Base-by-base conservation (phyloP, 2,329 filamentous ascomycete species). In the Penicillium occitanis region DNA sequence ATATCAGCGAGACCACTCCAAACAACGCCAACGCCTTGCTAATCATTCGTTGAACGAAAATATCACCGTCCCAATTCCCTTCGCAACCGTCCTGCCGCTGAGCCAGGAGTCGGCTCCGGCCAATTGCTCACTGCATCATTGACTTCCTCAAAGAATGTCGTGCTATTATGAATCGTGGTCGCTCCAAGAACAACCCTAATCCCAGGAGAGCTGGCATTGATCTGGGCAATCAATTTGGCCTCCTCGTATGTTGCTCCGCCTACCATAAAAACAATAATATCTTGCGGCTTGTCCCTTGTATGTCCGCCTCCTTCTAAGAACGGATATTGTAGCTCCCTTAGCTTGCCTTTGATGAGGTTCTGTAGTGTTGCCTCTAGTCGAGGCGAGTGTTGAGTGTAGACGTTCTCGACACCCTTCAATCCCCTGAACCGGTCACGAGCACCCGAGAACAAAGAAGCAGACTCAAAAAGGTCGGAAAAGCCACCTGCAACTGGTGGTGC, bases 301-400 rank as follows among this genome's bases (percentile, higher is more conserved):
- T 91, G 88, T 1, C 91, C 91, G 17, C 91, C 90, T 6, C 92
- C 92, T 71, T 98, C 95, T 5, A 98, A 87, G 74, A 98, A 99
- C 0, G 95, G 96, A 74, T 96, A 98, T 68, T 95, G 88, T 70
- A 93, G 87, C 73, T 96, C 92, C 72, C 88, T 90, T 66, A 99
- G 80, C 35, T 91, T 88, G 0, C 95, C 96, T 75, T 97, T 97
- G 81, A 98, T 93, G 61, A 99, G 83, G 72, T 94, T 94, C 75
- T 97, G 94, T 19, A 99, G 81, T 0, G 93, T 98, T 28, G 87
- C 86, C 77, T 97, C 93, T 17, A 99, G 79, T 25, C 92, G 85
- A 0, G 96, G 93, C 5, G 92, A 96, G 77, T 99, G 95, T 77
- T 99, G 96, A 0, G 95, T 99, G 77, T 99, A 99, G 33, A 99